Evolutionary conservation across 129 eudicot species (phyloP).

Genomic region (Chrysanthemum makinoi): DNA sequence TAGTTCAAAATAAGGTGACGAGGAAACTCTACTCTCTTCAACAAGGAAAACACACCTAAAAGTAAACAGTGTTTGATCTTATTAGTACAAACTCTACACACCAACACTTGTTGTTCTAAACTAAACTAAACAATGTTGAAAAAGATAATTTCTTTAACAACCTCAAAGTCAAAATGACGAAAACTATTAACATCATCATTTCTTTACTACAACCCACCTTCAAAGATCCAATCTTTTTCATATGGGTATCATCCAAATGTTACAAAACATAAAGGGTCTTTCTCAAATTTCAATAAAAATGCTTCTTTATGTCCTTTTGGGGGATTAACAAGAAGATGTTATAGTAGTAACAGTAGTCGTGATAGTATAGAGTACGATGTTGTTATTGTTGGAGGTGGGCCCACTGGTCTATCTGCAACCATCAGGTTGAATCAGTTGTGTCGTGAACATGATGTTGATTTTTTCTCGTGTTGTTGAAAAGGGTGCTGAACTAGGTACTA

Average conservation of each 20-base stretch:
- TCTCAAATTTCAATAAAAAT: conserved; percentile 13
- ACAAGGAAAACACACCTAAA: too few relatives aligned
- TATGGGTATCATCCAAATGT: conserved; percentile 37
- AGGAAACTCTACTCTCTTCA: too few relatives aligned
- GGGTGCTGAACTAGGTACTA: conserved; percentile 50
- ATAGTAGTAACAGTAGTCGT: conserved; percentile 38
- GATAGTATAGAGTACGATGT: conserved; percentile 80
- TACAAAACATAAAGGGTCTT: neutral
- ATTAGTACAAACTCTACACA: too few relatives aligned
- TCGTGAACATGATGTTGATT: conserved; percentile 55
- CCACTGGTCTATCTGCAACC: conserved; percentile 91
- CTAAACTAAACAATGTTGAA: too few relatives aligned
- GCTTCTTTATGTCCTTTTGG: conserved; percentile 23
- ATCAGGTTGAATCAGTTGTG: conserved; percentile 87
- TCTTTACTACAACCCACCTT: too few relatives aligned
- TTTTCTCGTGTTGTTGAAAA: conserved; percentile 89
- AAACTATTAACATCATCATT: neutral
- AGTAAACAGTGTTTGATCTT: too few relatives aligned
- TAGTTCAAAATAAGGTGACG: too few relatives aligned
- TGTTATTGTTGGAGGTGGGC: conserved; percentile 93
- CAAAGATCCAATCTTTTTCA: conserved; percentile 29
- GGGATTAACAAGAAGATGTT: conserved; percentile 29
- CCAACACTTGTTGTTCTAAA: too few relatives aligned
- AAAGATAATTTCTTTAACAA: too few relatives aligned
- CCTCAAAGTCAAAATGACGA: neutral